Percentiles rank a stretch among this genome's conserved stretches.
phyloP scores from a whole-genome alignment of 352 stramenopile species.

The Pythium brachiatum region DNA sequence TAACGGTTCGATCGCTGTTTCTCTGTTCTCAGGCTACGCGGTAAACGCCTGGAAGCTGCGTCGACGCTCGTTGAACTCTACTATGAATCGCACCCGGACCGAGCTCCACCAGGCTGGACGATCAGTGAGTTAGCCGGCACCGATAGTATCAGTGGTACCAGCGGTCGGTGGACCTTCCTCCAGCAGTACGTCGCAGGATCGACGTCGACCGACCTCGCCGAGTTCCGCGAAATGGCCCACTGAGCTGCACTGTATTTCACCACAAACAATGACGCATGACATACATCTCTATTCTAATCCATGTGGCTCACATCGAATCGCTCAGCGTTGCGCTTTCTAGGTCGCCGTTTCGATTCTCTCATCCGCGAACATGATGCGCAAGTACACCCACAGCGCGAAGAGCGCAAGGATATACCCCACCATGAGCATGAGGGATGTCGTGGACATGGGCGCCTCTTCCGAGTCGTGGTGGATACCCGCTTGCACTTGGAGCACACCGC shows the following conservation, averaged over 20 bases:
- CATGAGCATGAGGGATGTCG: conserved; percentile 54
- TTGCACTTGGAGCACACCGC: conserved; percentile 80
- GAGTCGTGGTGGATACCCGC: conserved; percentile 76
- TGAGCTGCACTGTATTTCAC: background rate
- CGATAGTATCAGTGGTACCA: background rate
- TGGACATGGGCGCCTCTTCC: conserved; percentile 76
- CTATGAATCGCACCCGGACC: conserved; percentile 28
- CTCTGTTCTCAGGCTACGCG: conserved; percentile 9
- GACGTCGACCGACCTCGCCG: conserved; percentile 19
- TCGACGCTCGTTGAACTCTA: conserved; percentile 26
- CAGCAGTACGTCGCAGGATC: conserved; percentile 26
- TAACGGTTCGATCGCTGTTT: background rate
- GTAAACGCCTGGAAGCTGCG: conserved; percentile 23
- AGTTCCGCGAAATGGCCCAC: conserved; percentile 13
- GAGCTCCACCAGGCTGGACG: conserved; percentile 7
- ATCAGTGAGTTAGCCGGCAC: background rate
- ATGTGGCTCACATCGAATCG: background rate
- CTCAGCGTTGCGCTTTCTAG: background rate
- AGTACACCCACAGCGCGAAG: conserved; percentile 60
- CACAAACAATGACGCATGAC: background rate
- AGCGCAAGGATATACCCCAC: conserved; percentile 41
- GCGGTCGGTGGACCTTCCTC: conserved; percentile 15
- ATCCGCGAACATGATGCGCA: conserved; percentile 62
- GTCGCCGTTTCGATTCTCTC: conserved; percentile 43
- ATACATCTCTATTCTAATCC: conserved; percentile 14